Conservation (phyloP, 2,329 filamentous ascomycete genomes). For the Cadophora sp. region DNA sequence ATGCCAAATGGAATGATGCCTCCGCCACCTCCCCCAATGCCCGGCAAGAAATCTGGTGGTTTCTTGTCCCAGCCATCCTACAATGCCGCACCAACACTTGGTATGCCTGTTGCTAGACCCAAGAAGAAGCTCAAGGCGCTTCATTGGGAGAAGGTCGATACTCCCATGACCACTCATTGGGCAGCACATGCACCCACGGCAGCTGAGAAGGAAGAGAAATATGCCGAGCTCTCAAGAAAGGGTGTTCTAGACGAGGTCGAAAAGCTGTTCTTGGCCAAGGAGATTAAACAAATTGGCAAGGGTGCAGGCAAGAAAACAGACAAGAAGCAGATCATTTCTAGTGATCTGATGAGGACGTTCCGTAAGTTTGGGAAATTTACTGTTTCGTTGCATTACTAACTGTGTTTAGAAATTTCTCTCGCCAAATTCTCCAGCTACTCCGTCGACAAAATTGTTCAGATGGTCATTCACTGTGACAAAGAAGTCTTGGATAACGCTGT, state of each 20-base stretch:
- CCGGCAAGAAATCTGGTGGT: slow-evolving; percentile 74
- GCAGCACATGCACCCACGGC: slow-evolving; percentile 84
- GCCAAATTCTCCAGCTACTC: slow-evolving; percentile 89
- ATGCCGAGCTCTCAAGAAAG: slow-evolving; percentile 89
- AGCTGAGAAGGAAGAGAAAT: slow-evolving; percentile 93
- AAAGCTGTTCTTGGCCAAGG: slow-evolving; percentile 96
- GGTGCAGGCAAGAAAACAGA: slow-evolving; percentile 76
- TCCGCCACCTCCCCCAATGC: slow-evolving; percentile 66
- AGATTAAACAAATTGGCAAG: slow-evolving; percentile 85
- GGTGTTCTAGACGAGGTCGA: slow-evolving; percentile 98
- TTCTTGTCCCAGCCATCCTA: slow-evolving; percentile 70
- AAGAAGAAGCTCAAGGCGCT: slow-evolving; percentile 99
- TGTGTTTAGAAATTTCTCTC: slow-evolving; percentile 75
- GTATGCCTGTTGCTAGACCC: slow-evolving; percentile 81
- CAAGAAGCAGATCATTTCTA: slow-evolving; percentile 96
- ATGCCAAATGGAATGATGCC: slow-evolving; percentile 50
- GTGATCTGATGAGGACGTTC: slow-evolving; percentile 86
- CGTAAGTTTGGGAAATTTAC: slow-evolving; percentile 55
- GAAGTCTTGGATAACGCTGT: slow-evolving; percentile 88
- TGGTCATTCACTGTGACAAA: slow-evolving; percentile 94
- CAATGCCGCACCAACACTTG: slow-evolving; percentile 62
- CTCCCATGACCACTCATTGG: slow-evolving; percentile 91
- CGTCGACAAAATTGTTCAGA: slow-evolving; percentile 84
- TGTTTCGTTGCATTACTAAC: slow-evolving; percentile 30
- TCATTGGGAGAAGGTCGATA: slow-evolving; percentile 99